Conservation (phyloP, 2,329 filamentous ascomycete genomes). For the Cryphonectria naterciae region DNA sequence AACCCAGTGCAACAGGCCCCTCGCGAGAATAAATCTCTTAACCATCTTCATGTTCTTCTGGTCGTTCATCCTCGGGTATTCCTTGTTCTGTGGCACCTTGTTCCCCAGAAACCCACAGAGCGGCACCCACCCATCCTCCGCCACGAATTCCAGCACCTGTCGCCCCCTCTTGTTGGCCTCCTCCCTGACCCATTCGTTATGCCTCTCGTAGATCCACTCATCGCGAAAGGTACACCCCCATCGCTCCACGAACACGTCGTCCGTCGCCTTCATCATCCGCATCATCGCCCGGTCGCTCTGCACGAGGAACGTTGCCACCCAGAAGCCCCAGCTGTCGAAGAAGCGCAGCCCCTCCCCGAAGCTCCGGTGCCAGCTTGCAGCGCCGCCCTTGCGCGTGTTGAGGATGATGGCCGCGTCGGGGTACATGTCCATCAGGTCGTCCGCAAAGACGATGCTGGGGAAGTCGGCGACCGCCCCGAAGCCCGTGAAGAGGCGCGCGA, state of each 20-base stretch:
- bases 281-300: conserved; percentile 26
- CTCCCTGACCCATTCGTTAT: conserved; percentile 24
- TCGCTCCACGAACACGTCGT: conserved; percentile 17
- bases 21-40: conserved; percentile 19
- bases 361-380: conserved; percentile 17
- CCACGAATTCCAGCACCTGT: conserved; percentile 21
- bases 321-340: conserved; percentile 27
- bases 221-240: conserved; percentile 25
- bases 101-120: conserved; percentile 21
- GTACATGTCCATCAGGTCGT: conserved; percentile 46
- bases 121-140: conserved; percentile 23
- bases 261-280: conserved; percentile 25
- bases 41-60: conserved; percentile 28
- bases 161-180: conserved; percentile 25
- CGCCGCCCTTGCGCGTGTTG: conserved; percentile 33
- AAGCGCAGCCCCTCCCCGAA: conserved; percentile 26
- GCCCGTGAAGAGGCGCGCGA: conserved; percentile 39
- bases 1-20: conserved; percentile 23
- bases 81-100: neutral
- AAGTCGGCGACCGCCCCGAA: conserved; percentile 37
- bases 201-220: conserved; percentile 19
- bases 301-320: conserved; percentile 24
- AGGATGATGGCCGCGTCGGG: conserved; percentile 40
- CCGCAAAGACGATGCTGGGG: conserved; percentile 39
- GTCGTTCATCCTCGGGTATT: conserved; percentile 25